These are phyloP conservation scores for Dothideomycetes sp. DNA, from an alignment of 2,329 filamentous ascomycete genomes.

Conservation along the genomic window DNA sequence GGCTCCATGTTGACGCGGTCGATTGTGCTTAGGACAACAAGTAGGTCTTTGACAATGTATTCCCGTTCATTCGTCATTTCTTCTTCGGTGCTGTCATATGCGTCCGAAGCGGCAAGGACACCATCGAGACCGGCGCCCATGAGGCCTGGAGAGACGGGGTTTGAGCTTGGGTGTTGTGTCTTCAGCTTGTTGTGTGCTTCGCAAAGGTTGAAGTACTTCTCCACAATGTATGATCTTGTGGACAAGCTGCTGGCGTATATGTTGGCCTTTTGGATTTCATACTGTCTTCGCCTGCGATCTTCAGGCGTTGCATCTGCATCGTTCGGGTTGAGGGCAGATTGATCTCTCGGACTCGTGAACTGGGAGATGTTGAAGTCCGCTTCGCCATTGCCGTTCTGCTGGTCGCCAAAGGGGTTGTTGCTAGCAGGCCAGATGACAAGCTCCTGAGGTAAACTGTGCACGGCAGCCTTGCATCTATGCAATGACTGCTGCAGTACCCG, in stretches of 20 bases:
- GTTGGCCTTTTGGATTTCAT: conserved; percentile 86
- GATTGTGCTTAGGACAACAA: conserved; percentile 64
- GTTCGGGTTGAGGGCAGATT: conserved; percentile 14
- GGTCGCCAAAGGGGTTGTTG: conserved; percentile 22
- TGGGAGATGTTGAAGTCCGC: conserved; percentile 14
- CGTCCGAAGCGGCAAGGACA: conserved; percentile 16
- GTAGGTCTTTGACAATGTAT: conserved; percentile 67
- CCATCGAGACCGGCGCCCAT: conserved; percentile 26
- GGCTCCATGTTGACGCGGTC: conserved; percentile 77
- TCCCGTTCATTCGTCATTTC: conserved; percentile 68
- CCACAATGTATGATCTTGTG: conserved; percentile 74
- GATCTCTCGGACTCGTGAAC: conserved; percentile 18
- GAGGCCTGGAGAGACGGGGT: conserved; percentile 23
- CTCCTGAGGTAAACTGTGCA: conserved; percentile 57
- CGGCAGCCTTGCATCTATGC: conserved; percentile 55
- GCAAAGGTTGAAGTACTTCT: conserved; percentile 70
- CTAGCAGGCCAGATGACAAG: conserved; percentile 44
- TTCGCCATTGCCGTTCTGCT: conserved; percentile 14
- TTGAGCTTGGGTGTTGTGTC: conserved; percentile 30
- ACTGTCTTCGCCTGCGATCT: conserved; percentile 47
- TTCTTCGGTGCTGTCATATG: conserved; percentile 34
- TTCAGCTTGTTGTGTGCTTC: conserved; percentile 46
- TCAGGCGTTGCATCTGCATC: conserved; percentile 23
- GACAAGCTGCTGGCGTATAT: conserved; percentile 73
- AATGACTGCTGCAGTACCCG: conserved; percentile 61